These are phyloP conservation scores for Colletotrichum karsti DNA, from an alignment of 2,329 filamentous ascomycete genomes.

Conservation along the genomic window DNA sequence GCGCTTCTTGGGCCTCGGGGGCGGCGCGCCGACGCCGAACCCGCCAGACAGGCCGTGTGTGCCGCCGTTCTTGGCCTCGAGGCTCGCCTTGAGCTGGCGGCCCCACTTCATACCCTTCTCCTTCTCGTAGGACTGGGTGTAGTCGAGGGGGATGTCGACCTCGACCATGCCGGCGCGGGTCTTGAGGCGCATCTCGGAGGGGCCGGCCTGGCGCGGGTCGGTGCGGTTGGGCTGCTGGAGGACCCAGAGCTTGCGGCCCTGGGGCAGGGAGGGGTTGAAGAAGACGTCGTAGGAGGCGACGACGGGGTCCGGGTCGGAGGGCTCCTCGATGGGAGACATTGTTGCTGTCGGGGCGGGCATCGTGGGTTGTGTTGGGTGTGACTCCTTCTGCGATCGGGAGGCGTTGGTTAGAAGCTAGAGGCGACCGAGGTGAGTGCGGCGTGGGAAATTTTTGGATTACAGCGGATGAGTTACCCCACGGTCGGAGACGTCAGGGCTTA, in stretches of 20 bases:
- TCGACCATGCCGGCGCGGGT: constrained; percentile 84
- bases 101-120: constrained; percentile 86
- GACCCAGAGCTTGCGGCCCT: constrained; percentile 75
- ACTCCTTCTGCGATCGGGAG: not conserved
- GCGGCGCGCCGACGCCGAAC: constrained; percentile 69
- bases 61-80: constrained; percentile 67
- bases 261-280: constrained; percentile 77
- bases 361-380: not conserved
- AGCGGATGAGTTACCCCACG: constrained; percentile 13
- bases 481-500: constrained; percentile 12
- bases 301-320: constrained; percentile 69
- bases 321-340: constrained; percentile 38
- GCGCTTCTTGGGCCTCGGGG: constrained; percentile 39
- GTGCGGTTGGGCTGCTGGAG: constrained; percentile 89
- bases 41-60: constrained; percentile 77
- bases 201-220: constrained; percentile 63
- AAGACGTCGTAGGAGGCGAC: constrained; percentile 84
- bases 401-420: not conserved
- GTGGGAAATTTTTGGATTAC: constrained; percentile 25
- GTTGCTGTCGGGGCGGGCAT: constrained; percentile 25
- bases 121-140: constrained; percentile 79
- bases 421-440: not conserved
- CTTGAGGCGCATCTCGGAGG: constrained; percentile 84
- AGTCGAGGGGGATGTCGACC: constrained; percentile 87
- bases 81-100: constrained; percentile 72